Base-by-base conservation (phyloP, 345 rosid genomes). In the Citrus maxima region DNA sequence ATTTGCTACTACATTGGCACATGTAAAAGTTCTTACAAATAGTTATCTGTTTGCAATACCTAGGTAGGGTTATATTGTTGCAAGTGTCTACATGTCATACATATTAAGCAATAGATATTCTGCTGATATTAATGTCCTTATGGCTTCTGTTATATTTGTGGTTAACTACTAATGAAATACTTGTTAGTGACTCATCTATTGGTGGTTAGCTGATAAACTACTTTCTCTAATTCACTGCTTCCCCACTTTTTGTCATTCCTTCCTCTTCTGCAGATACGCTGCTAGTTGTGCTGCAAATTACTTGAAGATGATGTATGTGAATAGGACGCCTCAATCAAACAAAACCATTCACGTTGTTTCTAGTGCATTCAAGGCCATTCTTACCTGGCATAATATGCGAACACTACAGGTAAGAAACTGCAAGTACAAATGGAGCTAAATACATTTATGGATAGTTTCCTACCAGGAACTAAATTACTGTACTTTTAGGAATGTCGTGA, bases 361-460 rank as follows among this genome's bases (percentile, higher is more conserved):
- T 76, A 92, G 99, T 82, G 94, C 96, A 40, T 84, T 89, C 81
- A 95, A 95, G 88, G 98, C 97, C 72, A 81, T 79, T 71, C 82
- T 83, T 22, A 87, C 94, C 19, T 95, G 99, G 99, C 97, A 93
- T 86, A 92, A 95, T 82, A 91, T 93, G 99, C 90, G 89, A 81
- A 92, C 95, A 59, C 97, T 95, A 81, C 99, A 93, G 93, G 98
- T 95, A 58, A 85, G 80, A 27, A 77, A 60, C n/a, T 28, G 75
- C 28, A 62, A 37, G 46, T 54, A 24, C 59, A 49, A 24, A 37
- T 63, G 51, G 60, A 78, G 38, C 49, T 55, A 37, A 28, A 25
- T 19, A 38, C 40, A 19, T 58, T 61, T 9, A 22, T 51, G 7
- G 12, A 30, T 51, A 73, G 68, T 42, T 3, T 40, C 63, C 21